Evolutionary conservation across 2,329 filamentous ascomycete genomes (phyloP), one percentile per base, ranked within the genome.

Genomic region (Aspergillus oerlinghausenensis): DNA sequence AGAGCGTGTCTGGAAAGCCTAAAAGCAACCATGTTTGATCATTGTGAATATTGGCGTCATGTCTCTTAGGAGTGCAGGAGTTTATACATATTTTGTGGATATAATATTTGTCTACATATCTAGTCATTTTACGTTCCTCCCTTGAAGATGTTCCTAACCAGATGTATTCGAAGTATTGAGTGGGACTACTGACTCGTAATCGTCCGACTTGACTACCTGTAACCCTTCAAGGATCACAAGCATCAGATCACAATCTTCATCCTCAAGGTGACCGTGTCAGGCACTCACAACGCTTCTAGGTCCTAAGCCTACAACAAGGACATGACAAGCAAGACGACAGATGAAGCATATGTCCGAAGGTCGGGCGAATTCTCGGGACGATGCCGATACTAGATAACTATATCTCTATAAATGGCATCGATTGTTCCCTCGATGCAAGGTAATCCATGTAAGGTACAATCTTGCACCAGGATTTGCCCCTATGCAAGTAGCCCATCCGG

Each of bases 41-140:
- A 49, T 52, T 57, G 19, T 57, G 55, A 54, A 55, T 54, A 49
- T 60, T 52, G 58, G 59, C 56, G 54, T 58, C 43, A 47, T 26
- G 14, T 47, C 43, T 45, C 21, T 26, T 47, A 11, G 43, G 43
- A 47, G 43, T 47, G 43, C 10, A 25, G 43, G 43, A 23, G 43
- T 47, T 25, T 25, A 47, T 47, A 26, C 32, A 23, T 19, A 47
- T 14, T 47, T 47, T 25, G 23, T 26, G 23, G 43, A 26, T 47
- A 45, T 45, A 45, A 11, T 14, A 47, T 47, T n/a, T 26, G 23
- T 47, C 43, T 47, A 47, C 43, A 47, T 47, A 25, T 47, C 43
- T 25, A 47, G 21, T 23, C 21, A 1, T 10, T 11, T 45, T 17
- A 17, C 17, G 5, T 38, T 32, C 5, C 5, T 35, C 17, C 2